Evolutionary conservation across 176 grass and related monocot genomes (phyloP), one percentile per base, ranked within the genome.

Genomic region (Rhynchospora pubera): DNA sequence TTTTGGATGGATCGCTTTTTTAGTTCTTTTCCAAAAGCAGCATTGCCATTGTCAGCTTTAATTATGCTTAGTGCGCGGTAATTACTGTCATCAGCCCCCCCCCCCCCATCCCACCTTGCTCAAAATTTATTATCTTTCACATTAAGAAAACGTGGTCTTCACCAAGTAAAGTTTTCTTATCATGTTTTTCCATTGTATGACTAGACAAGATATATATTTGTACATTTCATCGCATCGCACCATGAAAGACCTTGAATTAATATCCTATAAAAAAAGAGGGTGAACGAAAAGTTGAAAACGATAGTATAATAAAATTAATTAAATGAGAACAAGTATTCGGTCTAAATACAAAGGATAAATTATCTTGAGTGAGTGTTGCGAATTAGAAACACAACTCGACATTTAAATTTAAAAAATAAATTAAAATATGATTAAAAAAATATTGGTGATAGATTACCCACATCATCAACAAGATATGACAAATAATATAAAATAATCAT

Each of bases 21-120:
- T n/a, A n/a, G n/a, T n/a, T n/a, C n/a, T n/a, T n/a, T 53, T 52
- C 47, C 71, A 75, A 75, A 75, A 75, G 47, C 47, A 75, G 46
- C 71, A 75, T 9, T 22, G 46, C 1, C 12, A 75, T 28, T 75
- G 47, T 24, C 71, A 75, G 71, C 71, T 75, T 75, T 75, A 75
- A 75, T 75, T 14, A 11, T 75, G 12, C 22, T 75, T 75, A 75
- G 46, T 75, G 71, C 47, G 9, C 12, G 7, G 19, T 52, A 75
- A 75, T 75, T 75, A 53, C 71, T 46, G 51, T 74, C 44, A 74
- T 22, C 43, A 48, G 3, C 22, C 3, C 61, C 22, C n/a, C n/a
- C n/a, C n/a, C n/a, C n/a, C 9, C 61, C 22, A 62, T 45, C 19
- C 67, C 45, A 50, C 0, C 30, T 67, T 67, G 32, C 26, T 30